Evolutionary conservation across 495 filamentous ascomycete genomes (phyloP).

Genomic region (Hypoxylon fuscum): DNA sequence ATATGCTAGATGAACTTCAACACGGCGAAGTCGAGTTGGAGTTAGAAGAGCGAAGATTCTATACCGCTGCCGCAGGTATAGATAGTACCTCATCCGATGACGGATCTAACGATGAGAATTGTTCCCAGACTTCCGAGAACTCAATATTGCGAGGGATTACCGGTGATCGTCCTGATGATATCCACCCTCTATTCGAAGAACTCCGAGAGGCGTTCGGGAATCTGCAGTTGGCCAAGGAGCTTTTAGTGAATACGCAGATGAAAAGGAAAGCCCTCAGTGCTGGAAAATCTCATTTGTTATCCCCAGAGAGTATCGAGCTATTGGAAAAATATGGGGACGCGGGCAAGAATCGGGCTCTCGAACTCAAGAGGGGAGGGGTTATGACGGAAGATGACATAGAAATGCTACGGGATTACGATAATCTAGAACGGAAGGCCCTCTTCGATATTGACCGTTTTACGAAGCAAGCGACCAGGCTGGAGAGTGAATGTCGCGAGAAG

Average conservation of each 20-base stretch:
- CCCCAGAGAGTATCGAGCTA: slow-evolving; percentile 36
- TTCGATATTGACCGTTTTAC: slow-evolving; percentile 39
- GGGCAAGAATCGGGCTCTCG: slow-evolving; percentile 41
- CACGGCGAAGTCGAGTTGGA: slow-evolving; percentile 24
- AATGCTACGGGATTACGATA: slow-evolving; percentile 39
- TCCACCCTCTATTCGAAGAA: slow-evolving; percentile 42
- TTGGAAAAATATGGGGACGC: slow-evolving; percentile 41
- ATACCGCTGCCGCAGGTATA: slow-evolving; percentile 26
- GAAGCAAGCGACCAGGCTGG: slow-evolving; percentile 22
- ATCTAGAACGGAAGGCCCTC: slow-evolving; percentile 34
- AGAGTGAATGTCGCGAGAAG: slow-evolving; percentile 38
- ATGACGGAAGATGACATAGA: slow-evolving; percentile 44
- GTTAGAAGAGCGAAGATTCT: slow-evolving; percentile 37
- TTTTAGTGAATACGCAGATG: slow-evolving; percentile 42
- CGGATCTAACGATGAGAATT: slow-evolving; percentile 28
- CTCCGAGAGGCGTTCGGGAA: slow-evolving; percentile 40
- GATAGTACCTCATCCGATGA: slow-evolving; percentile 15
- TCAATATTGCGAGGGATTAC: slow-evolving; percentile 37
- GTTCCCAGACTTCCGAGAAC: slow-evolving; percentile 30
- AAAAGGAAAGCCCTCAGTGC: slow-evolving; percentile 41
- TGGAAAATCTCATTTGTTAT: slow-evolving; percentile 39
- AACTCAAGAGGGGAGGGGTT: slow-evolving; percentile 34
- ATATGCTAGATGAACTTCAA: slow-evolving; percentile 38
- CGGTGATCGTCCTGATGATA: slow-evolving; percentile 40
- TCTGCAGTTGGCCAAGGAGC: slow-evolving; percentile 42